Conservation (phyloP, 805 yeast species). For the fission yeast (Schizosaccharomyces pombe) region DNA sequence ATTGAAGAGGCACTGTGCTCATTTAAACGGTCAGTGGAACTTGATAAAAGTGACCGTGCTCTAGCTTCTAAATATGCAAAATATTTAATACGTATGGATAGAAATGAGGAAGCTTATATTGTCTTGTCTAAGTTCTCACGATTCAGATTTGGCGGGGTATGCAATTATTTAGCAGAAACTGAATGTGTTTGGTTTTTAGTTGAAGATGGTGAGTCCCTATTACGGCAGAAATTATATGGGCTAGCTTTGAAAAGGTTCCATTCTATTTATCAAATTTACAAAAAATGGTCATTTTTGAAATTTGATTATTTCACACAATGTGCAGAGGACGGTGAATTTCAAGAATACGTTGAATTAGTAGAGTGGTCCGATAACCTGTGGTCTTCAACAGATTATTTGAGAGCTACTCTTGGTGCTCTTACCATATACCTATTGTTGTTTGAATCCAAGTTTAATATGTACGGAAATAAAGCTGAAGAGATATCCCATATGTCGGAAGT, state of each 20-base stretch:
- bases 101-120: neutral
- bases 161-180: neutral
- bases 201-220: constrained; percentile 1
- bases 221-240: neutral
- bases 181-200: neutral
- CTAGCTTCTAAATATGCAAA: neutral
- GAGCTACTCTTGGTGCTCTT: neutral
- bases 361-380: neutral
- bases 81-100: neutral
- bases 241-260: neutral
- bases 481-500: neutral
- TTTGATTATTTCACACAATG: neutral
- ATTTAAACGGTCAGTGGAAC: neutral
- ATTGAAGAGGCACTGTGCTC: neutral
- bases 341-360: neutral
- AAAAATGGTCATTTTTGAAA: neutral
- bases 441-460: neutral
- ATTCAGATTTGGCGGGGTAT: neutral
- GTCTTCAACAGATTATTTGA: neutral
- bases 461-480: neutral
- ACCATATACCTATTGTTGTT: neutral
- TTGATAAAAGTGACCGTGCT: neutral
- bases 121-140: neutral
- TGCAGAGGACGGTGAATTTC: neutral
- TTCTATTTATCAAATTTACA: neutral